phyloP scores from a whole-genome alignment of 2,329 filamentous ascomycete genomes.

The Trichoderma oligosporum region DNA sequence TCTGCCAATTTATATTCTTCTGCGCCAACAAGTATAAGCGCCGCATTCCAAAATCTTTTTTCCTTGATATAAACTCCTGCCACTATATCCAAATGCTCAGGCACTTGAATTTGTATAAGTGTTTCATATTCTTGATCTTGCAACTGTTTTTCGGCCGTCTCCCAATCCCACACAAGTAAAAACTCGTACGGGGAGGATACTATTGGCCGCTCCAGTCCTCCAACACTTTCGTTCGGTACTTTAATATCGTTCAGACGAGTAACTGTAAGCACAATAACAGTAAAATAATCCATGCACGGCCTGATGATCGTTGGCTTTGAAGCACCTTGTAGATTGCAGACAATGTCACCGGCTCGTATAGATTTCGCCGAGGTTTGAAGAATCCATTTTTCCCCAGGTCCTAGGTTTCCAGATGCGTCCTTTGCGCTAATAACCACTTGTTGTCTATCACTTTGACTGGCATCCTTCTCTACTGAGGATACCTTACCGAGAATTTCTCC shows the following conservation, averaged over 20 bases:
- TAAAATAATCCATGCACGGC: not conserved
- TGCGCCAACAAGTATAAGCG: not conserved
- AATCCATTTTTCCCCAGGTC: too few species aligned
- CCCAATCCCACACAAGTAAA: slow-evolving; percentile 11
- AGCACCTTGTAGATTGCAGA: not conserved
- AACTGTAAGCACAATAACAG: not conserved
- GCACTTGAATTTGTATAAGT: not conserved
- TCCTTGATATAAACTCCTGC: not conserved
- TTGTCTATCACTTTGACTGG: not conserved
- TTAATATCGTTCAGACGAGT: not conserved
- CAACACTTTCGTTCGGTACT: not conserved
- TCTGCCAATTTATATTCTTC: not conserved
- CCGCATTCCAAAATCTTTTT: not conserved
- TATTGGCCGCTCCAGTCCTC: too few species aligned
- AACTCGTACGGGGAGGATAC: not conserved
- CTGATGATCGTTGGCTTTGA: not conserved
- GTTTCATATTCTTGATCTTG: not conserved
- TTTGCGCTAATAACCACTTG: not conserved
- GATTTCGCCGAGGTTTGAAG: not conserved
- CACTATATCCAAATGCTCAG: not conserved
- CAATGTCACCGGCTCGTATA: not conserved
- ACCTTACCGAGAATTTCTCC: not conserved
- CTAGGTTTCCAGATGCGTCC: not conserved
- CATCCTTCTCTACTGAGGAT: not conserved
- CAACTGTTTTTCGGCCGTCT: not conserved